A percentile compares a stretch with the other conserved stretches of the same genome.
Conservation (phyloP, 805 yeast species). For the Lipomyces yamanashiensis region DNA sequence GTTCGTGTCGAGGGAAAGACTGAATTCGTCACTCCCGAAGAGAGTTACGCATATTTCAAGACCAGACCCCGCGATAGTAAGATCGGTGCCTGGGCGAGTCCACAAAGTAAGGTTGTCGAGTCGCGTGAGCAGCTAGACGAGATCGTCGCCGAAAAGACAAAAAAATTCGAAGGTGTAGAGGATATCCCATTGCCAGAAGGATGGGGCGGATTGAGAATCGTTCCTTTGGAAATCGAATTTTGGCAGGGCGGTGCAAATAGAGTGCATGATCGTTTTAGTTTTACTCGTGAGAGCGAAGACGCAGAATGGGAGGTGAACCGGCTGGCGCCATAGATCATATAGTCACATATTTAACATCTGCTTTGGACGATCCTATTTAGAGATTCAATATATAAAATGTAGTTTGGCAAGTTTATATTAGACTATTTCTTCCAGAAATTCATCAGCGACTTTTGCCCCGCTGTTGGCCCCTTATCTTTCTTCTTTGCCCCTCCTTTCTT, state of each 20-base stretch:
- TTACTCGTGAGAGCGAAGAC: constrained; percentile 24
- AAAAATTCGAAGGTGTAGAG: constrained; percentile 63
- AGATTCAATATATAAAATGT: background rate
- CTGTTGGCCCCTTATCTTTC: constrained; percentile 1
- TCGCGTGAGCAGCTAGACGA: constrained; percentile 67
- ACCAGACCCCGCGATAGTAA: constrained; percentile 92
- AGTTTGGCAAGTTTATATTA: background rate
- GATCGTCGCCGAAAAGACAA: constrained; percentile 53
- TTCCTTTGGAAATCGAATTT: constrained; percentile 89
- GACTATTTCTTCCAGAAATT: constrained; percentile 22
- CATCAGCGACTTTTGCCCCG: constrained; percentile 28
- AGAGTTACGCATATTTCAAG: constrained; percentile 74
- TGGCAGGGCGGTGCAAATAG: constrained; percentile 96
- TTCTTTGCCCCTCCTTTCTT: constrained; percentile 7
- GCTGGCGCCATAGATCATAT: constrained; percentile 27
- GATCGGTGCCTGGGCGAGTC: constrained; percentile 96
- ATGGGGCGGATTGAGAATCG: constrained; percentile 94
- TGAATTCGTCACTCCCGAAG: constrained; percentile 73
- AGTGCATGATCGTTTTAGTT: constrained; percentile 78
- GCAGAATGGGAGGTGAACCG: constrained; percentile 27
- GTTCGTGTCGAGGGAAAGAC: constrained; percentile 89
- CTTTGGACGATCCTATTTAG: background rate
- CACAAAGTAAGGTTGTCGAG: constrained; percentile 70
- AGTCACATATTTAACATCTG: background rate
- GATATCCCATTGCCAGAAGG: constrained; percentile 86